Base-by-base conservation (phyloP, 2,329 filamentous ascomycete genomes). In the Diaporthe sp. region DNA sequence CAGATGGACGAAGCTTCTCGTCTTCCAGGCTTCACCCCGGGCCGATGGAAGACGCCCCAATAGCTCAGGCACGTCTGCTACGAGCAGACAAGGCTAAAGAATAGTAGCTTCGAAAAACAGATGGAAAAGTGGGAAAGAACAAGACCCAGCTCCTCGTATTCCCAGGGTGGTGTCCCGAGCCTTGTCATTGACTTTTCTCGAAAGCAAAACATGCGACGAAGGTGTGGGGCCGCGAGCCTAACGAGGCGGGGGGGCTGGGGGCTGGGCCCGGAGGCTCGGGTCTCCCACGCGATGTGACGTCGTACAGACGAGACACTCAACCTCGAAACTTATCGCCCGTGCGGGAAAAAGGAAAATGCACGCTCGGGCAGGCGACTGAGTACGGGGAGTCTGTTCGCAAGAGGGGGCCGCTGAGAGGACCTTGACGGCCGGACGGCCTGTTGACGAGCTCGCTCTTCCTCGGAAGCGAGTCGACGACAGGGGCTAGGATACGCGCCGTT, bases 211-310 rank as follows among this genome's bases (percentile, higher is more conserved):
- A 25, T 25, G 31, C 25, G 34, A 12, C n/a, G 34, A 12, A 34
- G 31, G 34, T 42, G 34, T 25, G 60, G 60, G 63, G 44, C 34
- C 65, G 49, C 49, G 9, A 22, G 65, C 65, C 65, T 13, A 42
- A 39, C 13, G 31, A 25, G 28, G 65, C 47, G 65, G 65, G 65
- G 65, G 63, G 47, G 65, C 31, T 31, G 31, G 44, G 63, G 65
- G 65, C 49, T 70, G 49, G 65, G 49, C 49, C 65, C 47, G 65
- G 15, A 55, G 49, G n/a, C 65, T 70, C 49, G 65, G 65, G 49
- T 55, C 65, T 42, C 34, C 22, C 65, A 37, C 65, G 31, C 65
- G 65, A 68, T 53, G 65, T 53, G 31, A 68, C 65, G 65, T 53
- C 47, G 47, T 53, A 53, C 60, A 65, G 44, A 22, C 17, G 4